Evolutionary conservation across 768 basidiomycete species (phyloP), one percentile per base, ranked within the genome.

Genomic region (Boletus vinaceobasis): DNA sequence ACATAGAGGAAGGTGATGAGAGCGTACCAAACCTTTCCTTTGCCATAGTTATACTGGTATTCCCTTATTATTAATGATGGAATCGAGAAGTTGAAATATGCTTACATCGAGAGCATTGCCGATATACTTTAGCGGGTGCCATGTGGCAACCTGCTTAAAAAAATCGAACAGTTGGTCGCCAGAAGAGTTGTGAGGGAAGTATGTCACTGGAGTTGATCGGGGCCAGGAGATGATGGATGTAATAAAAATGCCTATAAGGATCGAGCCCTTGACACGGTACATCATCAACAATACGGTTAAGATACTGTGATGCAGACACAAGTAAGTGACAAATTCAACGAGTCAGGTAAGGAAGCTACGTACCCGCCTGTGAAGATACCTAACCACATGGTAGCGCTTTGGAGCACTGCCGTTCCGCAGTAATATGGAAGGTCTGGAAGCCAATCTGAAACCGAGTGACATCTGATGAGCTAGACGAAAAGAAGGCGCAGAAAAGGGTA

Each of bases 161-260:
- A 85, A 93, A 59, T 86, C 81, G 66, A 92, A 94, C 42, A 86
- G 75, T 31, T 77, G 79, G 63, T 94, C 81, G 8, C 92, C 92
- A 5, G 78, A 63, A 0, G 61, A 60, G 7, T 82, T 88, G 62
- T 93, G 76, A 2, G 92, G 91, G 76, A 94, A 94, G 63, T 80
- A 85, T 13, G 91, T 93, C 63, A 94, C 85, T 8, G 82, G 33
- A 0, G 91, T 91, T 0, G 82, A 78, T n/a, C 92, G 84, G 0
- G 90, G 90, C 92, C 92, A 94, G 0, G 88, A 92, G 62, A 92
- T 83, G 70, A 93, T 79, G 23, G 90, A 84, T n/a, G 86, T 87
- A 55, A 93, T 71, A 75, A 92, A 78, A 63, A 94, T 92, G 43
- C 91, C 91, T 54, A 86, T 84, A 44, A 88, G 83, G 68, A 90